phyloP scores from a whole-genome alignment of 108 stramenopile genomes.

The Conticribra guillardii region DNA sequence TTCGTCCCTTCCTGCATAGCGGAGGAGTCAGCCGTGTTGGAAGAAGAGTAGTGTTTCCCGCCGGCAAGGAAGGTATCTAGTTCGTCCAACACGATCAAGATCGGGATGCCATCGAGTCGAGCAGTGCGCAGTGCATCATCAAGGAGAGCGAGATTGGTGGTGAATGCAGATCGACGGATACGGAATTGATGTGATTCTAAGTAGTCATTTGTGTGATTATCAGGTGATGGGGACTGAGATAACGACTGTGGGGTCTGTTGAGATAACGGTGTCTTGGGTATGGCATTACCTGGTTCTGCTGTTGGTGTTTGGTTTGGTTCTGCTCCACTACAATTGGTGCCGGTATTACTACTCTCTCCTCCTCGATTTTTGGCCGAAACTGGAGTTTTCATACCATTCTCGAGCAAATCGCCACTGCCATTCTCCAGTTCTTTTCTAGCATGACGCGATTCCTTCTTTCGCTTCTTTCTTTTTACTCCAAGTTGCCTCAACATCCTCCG shows the following conservation, averaged over 20 bases:
- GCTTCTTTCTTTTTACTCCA: slow-evolving; percentile 2
- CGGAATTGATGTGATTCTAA: slow-evolving; percentile 46
- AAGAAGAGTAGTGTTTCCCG: slow-evolving; percentile 1
- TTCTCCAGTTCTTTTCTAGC: no score
- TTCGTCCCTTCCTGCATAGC: slow-evolving; percentile 14
- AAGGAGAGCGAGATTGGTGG: slow-evolving; percentile 71
- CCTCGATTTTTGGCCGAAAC: no score
- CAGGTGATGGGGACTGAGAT: slow-evolving; percentile 10
- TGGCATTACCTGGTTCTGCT: no score
- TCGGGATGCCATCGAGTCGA: slow-evolving; percentile 72
- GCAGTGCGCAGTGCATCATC: slow-evolving; percentile 74
- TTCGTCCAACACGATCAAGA: slow-evolving; percentile 79
- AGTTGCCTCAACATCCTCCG: slow-evolving; percentile 1
- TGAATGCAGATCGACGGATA: slow-evolving; percentile 64
- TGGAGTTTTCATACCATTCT: no score
- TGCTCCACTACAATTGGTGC: no score
- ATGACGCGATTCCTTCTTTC: slow-evolving; percentile 6
- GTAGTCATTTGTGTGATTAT: slow-evolving; percentile 7
- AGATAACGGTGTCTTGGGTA: no score
- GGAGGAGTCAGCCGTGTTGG: background rate
- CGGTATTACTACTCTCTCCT: no score
- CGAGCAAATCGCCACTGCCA: no score
- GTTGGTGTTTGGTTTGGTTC: no score
- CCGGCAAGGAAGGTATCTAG: slow-evolving; percentile 67
- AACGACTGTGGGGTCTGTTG: no score